These are phyloP conservation scores for Xylariaceae sp. DNA, from an alignment of 2,329 filamentous ascomycete species.

Conservation along the genomic window DNA sequence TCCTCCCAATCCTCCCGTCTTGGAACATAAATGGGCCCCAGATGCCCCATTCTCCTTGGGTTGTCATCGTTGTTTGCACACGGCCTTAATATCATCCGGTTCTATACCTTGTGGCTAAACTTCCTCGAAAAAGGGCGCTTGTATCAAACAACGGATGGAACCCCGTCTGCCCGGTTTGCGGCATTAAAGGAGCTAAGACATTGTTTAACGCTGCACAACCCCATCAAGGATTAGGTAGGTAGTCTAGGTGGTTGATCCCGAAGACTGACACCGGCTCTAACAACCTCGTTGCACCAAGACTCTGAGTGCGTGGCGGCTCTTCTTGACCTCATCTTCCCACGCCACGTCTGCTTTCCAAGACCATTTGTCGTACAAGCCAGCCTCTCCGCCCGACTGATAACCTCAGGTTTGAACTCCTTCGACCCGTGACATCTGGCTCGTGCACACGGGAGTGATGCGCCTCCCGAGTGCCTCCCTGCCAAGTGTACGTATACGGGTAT, in stretches of 20 bases:
- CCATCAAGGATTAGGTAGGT: too few species aligned
- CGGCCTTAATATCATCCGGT: too few species aligned
- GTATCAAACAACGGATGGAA: background rate
- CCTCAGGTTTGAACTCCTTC: background rate
- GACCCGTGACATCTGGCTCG: slow-evolving; percentile 2
- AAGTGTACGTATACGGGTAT: background rate
- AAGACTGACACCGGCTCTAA: background rate
- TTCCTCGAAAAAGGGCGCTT: background rate
- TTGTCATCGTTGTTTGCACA: background rate
- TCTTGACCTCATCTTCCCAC: background rate
- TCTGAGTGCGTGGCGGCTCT: background rate
- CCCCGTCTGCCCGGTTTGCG: too few species aligned
- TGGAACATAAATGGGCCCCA: background rate
- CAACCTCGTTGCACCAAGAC: background rate
- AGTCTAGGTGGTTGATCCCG: background rate
- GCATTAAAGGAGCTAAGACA: too few species aligned
- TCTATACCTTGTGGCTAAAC: background rate
- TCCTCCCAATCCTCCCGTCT: background rate
- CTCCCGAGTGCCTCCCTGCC: slow-evolving; percentile 1
- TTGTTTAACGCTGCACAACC: too few species aligned
- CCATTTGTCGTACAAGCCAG: slow-evolving; percentile 3
- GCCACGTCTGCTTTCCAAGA: background rate
- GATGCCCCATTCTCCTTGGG: background rate
- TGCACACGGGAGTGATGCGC: slow-evolving; percentile 8
- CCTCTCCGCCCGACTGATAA: slow-evolving; percentile 2